A percentile compares a stretch with the other conserved stretches of the same genome.
Evolutionary conservation across 305 asterid species (phyloP).

Genomic region (Solanum hybrid): DNA sequence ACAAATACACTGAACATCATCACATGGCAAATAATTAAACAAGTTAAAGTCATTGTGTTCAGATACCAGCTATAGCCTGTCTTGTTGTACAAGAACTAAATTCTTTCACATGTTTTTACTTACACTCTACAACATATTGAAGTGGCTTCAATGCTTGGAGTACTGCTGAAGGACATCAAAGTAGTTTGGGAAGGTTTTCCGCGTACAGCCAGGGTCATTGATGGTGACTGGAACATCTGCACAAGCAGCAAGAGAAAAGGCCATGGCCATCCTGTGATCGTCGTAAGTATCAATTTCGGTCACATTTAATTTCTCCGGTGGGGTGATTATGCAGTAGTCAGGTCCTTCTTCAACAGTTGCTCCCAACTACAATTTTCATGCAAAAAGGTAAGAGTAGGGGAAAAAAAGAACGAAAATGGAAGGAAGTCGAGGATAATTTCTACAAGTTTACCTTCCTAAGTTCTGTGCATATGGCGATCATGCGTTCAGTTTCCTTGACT

Average conservation of each 20-base stretch:
- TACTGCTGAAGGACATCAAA: conserved; percentile 71
- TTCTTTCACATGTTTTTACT: neutral
- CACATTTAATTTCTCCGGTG: conserved; percentile 72
- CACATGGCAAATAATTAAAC: neutral
- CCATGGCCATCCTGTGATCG: conserved; percentile 98
- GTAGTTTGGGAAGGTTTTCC: conserved; percentile 84
- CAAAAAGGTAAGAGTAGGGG: neutral
- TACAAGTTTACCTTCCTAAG: conserved; percentile 69
- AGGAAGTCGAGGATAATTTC: neutral
- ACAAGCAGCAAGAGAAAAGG: conserved; percentile 96
- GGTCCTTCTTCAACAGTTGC: conserved; percentile 91
- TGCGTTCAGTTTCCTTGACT: conserved; percentile 95
- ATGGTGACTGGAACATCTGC: conserved; percentile 84
- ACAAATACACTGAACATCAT: neutral
- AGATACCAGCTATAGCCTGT: neutral
- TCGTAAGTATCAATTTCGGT: conserved; percentile 87
- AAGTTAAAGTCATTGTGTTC: neutral
- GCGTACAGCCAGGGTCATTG: conserved; percentile 91
- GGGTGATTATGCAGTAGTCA: conserved; percentile 85
- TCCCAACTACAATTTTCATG: conserved; percentile 30
- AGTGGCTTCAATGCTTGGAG: conserved; percentile 40
- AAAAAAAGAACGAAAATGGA: neutral
- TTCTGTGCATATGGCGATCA: conserved; percentile 99
- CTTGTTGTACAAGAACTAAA: neutral
- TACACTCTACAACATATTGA: neutral